A percentile compares a stretch with the other conserved stretches of the same genome.
phyloP scores from a whole-genome alignment of 208 protist genomes.

The Vickermania spadyakhi region DNA sequence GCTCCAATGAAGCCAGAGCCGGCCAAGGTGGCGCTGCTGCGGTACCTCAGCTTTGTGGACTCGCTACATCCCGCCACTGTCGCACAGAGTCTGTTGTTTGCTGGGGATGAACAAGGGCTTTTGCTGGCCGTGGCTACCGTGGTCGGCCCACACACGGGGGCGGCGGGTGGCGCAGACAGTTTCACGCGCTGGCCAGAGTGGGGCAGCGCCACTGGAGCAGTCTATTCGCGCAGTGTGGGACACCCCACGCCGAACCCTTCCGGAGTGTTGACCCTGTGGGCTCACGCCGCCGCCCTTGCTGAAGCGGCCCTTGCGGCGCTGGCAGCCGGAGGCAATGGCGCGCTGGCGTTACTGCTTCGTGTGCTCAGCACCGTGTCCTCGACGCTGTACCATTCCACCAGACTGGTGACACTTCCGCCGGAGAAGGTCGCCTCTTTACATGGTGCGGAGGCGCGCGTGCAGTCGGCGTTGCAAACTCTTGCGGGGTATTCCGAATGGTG shows the following conservation, averaged over 20 bases:
- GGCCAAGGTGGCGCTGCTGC: slow-evolving; percentile 12
- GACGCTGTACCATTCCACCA: not conserved
- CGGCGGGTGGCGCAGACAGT: not conserved
- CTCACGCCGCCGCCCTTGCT: not conserved
- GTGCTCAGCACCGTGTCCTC: not conserved
- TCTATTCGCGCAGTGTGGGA: too few relatives aligned
- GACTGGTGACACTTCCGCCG: not conserved
- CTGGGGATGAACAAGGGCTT: slow-evolving; percentile 7
- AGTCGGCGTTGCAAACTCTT: not conserved
- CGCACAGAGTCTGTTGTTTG: slow-evolving; percentile 16
- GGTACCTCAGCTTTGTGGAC: slow-evolving; percentile 45
- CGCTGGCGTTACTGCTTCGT: not conserved
- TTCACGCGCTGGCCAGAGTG: not conserved
- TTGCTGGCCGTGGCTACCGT: slow-evolving; percentile 20
- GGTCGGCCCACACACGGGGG: not conserved
- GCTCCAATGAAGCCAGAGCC: not conserved
- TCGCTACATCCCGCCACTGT: slow-evolving; percentile 63
- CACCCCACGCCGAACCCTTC: too few relatives aligned
- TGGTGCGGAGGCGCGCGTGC: not conserved
- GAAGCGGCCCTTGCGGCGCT: not conserved
- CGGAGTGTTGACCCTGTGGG: not conserved
- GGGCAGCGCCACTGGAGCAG: not conserved
- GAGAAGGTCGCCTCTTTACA: not conserved
- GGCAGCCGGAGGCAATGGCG: not conserved
- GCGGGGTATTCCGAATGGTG: slow-evolving; percentile 11